Base-by-base conservation (phyloP, 148 eudicot genomes). In the Chenopodium suecicum region DNA sequence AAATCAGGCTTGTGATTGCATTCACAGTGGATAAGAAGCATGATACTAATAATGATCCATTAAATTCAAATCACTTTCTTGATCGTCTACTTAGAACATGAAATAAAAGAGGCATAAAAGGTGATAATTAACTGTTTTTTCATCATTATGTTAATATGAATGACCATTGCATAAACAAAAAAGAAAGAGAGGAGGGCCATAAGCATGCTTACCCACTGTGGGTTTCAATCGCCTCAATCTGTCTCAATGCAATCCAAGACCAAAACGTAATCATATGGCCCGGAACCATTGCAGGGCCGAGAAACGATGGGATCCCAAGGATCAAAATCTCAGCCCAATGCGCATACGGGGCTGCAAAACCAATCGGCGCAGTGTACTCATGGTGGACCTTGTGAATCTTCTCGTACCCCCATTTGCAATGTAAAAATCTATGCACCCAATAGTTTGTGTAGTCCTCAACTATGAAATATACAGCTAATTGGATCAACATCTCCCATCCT, bases 221-320 rank as follows among this genome's bases (percentile, higher is more conserved):
- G 80, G 94, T 95, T 86, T 95, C 99, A 80, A 93, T 92, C 19
- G 99, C 94, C 86, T 95, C 99, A 84, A 95, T 85, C 90, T 95
- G 98, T 88, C 99, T 93, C 89, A 93, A 88, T 76, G 82, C 97
- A 76, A 95, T 89, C 99, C 99, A 95, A 81, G 90, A 22, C 99
- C 98, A 95, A 81, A 93, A 92, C 0, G 99, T 95, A 82, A 95
- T 88, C 89, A 95, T 95, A 65, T 95, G 99, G 32, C 99, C 97
- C 0, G 99, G 99, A 78, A 73, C 98, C 71, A 92, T 74, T 0
- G 98, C 97, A 52, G 99, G 99, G 66, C 99, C 99, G 2, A 93
- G 89, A 79, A 92, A 92, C 1, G 98, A 91, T 4, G 99, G 97
- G 58, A 93, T 90, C 82, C 99, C 99, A 60, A 95, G 94, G 79